These are phyloP conservation scores for Isatis lusitanica DNA, from an alignment of 441 rosid species.

Conservation along the genomic window DNA sequence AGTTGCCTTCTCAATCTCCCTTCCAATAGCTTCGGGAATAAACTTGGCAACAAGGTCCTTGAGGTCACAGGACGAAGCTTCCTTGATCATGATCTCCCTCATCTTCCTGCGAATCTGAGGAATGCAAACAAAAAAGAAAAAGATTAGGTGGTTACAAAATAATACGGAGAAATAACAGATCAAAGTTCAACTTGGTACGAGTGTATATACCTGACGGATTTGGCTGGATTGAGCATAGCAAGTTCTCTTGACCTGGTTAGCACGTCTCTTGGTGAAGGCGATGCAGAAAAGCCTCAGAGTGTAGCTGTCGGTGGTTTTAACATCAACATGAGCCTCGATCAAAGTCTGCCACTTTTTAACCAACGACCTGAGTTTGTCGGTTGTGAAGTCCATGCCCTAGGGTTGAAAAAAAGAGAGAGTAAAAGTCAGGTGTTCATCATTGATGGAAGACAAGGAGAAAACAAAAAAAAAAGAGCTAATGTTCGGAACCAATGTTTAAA, in stretches of 20 bases:
- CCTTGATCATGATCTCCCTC: constrained; percentile 66
- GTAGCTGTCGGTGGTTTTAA: constrained; percentile 68
- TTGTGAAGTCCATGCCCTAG: constrained; percentile 83
- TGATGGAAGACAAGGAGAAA: background rate
- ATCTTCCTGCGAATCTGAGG: constrained; percentile 66
- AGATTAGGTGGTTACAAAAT: too few relatives aligned
- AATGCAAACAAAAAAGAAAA: background rate
- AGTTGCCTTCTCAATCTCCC: constrained; percentile 78
- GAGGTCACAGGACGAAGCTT: constrained; percentile 65
- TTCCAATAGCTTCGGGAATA: constrained; percentile 68
- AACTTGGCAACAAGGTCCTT: constrained; percentile 69
- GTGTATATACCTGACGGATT: constrained; percentile 50
- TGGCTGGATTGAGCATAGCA: constrained; percentile 80
- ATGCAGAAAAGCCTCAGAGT: constrained; percentile 75
- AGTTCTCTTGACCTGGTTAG: constrained; percentile 77
- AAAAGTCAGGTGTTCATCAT: background rate
- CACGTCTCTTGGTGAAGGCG: constrained; percentile 73
- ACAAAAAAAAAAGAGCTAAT: background rate
- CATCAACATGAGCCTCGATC: constrained; percentile 76
- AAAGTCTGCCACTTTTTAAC: constrained; percentile 76
- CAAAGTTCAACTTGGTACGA: background rate
- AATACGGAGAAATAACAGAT: background rate
- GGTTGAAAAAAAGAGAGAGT: background rate
- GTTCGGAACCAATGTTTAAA: background rate
- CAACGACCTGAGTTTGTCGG: constrained; percentile 77